Base-by-base conservation (phyloP, 345 rosid species). In the Bruguiera sexangula region DNA sequence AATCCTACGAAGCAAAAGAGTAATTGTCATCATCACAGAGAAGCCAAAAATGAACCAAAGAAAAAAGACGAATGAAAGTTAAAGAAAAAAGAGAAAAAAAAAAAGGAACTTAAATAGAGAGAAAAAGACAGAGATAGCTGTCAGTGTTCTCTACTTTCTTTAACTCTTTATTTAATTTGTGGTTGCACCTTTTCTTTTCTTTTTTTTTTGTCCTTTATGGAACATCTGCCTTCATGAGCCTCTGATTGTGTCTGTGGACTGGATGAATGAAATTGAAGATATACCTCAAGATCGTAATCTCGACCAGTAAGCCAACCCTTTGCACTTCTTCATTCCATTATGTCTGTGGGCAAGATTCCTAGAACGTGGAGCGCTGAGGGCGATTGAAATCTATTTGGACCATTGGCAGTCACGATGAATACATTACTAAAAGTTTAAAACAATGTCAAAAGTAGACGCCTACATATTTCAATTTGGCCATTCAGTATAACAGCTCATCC, bases 401-500 rank as follows among this genome's bases (percentile, higher is more conserved):
- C 55, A 63, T 63, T 29, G 48, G 29, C 34, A 26, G 61, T 26
- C 36, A 66, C 60, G 58, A 58, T 65, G 32, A 56, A 9, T 58
- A 51, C 48, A 64, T 46, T 66, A 51, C 43, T 46, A 27, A 62
- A 70, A 16, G 68, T 63, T 54, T 63, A 13, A 13, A 43, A 13
- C 50, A 13, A 43, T 43, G 16, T 4, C 51, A 36, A 61, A 62
- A 39, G 43, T 10, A 10, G 6, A 34, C 30, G 29, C 50, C 69
- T 43, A 10, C 18, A 37, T 1, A 26, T 54, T 60, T 60, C 20
- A 5, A 34, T 57, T 32, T 60, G 60, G 71, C 61, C 71, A 60
- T 66, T 64, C 19, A 15, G 50, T 43, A 13, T 65, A 58, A 58
- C 58, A 43, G 22, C 62, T 46, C 64, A 21, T 46, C 75, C 58